Evolutionary conservation across 768 basidiomycete genomes (phyloP).

Genomic region (Calocybe indica): DNA sequence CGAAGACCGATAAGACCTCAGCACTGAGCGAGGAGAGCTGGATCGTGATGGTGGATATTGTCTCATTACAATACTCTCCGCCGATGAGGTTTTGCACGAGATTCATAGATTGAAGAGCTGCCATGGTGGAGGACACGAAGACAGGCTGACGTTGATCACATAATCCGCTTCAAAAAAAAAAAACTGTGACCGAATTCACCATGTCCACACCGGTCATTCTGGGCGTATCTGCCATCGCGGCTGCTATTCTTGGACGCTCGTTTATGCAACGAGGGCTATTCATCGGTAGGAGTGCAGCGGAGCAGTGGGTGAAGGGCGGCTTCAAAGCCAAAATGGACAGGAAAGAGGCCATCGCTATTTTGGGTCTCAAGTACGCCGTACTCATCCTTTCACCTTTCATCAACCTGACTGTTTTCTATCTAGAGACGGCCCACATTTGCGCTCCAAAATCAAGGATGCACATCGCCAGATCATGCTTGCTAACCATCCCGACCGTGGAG

Average conservation of each 20-base stretch:
- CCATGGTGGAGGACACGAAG: background rate
- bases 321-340: slow-evolving; percentile 97
- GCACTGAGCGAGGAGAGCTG: slow-evolving; percentile 18
- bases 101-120: background rate
- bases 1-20: slow-evolving; percentile 22
- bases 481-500: slow-evolving; percentile 98
- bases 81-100: slow-evolving; percentile 27
- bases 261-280: slow-evolving; percentile 58
- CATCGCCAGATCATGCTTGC: slow-evolving; percentile 97
- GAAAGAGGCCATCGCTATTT: slow-evolving; percentile 85
- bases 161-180: background rate
- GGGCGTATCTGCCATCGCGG: slow-evolving; percentile 72
- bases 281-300: slow-evolving; percentile 55
- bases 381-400: slow-evolving; percentile 3
- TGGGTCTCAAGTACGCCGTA: slow-evolving; percentile 81
- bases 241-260: slow-evolving; percentile 70
- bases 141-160: background rate
- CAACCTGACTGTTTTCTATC: background rate
- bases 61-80: slow-evolving; percentile 18
- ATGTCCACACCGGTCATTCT: slow-evolving; percentile 81
- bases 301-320: slow-evolving; percentile 89
- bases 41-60: slow-evolving; percentile 17
- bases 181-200: background rate
- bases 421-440: slow-evolving; percentile 80
- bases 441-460: slow-evolving; percentile 84